Evolutionary conservation across 1,284 basidiomycete species (phyloP).

Genomic region (Fomes fomentarius): DNA sequence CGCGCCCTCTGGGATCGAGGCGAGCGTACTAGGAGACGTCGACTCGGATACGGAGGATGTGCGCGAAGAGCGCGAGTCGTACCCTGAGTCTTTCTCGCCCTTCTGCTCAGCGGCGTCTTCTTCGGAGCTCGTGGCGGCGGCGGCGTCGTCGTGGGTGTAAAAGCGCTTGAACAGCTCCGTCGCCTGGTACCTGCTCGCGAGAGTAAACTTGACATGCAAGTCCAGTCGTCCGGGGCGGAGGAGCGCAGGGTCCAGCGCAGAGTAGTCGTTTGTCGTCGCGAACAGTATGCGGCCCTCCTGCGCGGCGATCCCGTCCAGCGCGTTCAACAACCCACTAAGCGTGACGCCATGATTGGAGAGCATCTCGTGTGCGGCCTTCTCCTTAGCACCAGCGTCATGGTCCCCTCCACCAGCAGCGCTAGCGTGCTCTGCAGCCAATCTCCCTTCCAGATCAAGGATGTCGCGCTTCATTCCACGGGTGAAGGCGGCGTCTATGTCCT

Average conservation of each 20-base stretch:
- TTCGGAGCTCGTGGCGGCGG: not conserved
- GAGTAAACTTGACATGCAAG: slow-evolving; percentile 73
- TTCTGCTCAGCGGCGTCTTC: not conserved
- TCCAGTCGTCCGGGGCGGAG: slow-evolving; percentile 80
- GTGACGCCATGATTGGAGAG: slow-evolving; percentile 46
- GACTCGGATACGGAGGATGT: not conserved
- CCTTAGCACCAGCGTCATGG: too few species aligned
- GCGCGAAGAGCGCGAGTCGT: slow-evolving; percentile 7
- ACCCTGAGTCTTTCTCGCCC: slow-evolving; percentile 20
- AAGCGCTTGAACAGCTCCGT: slow-evolving; percentile 66
- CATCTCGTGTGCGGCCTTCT: not conserved
- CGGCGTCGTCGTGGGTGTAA: too few species aligned
- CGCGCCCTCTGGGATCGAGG: slow-evolving; percentile 18
- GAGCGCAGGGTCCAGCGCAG: slow-evolving; percentile 69
- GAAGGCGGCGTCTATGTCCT: slow-evolving; percentile 81
- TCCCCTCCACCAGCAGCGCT: not conserved
- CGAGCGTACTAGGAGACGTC: too few species aligned
- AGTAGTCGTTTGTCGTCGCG: slow-evolving; percentile 77
- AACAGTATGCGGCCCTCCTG: slow-evolving; percentile 79
- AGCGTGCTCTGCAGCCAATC: not conserved
- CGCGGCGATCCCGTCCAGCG: slow-evolving; percentile 75
- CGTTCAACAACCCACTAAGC: slow-evolving; percentile 74
- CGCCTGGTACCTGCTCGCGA: slow-evolving; percentile 69
- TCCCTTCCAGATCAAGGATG: slow-evolving; percentile 17
- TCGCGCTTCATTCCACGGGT: slow-evolving; percentile 57